Percentiles rank a stretch among this genome's conserved stretches.
These are phyloP conservation scores for Solanum corneliomulleri DNA, from an alignment of 257 asterid species.

Conservation along the genomic window DNA sequence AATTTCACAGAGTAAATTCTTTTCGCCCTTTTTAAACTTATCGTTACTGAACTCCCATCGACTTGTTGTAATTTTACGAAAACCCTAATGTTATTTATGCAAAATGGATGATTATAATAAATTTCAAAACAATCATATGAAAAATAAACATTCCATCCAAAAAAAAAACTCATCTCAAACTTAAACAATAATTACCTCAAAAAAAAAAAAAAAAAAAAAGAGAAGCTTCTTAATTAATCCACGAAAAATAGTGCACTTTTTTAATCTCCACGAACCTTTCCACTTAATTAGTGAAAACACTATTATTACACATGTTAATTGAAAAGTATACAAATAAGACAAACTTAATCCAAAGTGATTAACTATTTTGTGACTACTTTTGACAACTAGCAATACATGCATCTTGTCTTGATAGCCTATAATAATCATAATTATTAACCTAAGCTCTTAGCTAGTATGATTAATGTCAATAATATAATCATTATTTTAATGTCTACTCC, in stretches of 20 bases:
- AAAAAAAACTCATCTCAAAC: neutral
- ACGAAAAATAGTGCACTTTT: neutral
- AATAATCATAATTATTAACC: neutral
- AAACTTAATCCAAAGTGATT: neutral
- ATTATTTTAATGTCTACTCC: neutral
- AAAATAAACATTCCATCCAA: neutral
- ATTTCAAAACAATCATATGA: neutral
- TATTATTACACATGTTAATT: neutral
- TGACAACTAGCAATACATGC: too few relatives aligned
- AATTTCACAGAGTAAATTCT: conserved; percentile 44
- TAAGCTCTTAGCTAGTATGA: neutral
- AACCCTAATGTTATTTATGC: conserved; percentile 37
- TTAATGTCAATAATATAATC: neutral
- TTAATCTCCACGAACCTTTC: neutral
- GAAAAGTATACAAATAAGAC: neutral
- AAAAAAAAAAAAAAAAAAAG: neutral
- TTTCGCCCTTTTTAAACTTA: conserved; percentile 58
- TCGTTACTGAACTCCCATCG: conserved; percentile 87
- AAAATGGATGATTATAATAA: neutral
- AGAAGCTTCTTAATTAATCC: neutral
- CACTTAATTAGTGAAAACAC: neutral
- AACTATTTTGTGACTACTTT: neutral
- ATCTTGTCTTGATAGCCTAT: too few relatives aligned
- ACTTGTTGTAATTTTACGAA: conserved; percentile 61
- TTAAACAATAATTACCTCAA: neutral